These are phyloP conservation scores for Elsinoe arachidis DNA, from an alignment of 2,329 filamentous ascomycete species.

Conservation along the genomic window DNA sequence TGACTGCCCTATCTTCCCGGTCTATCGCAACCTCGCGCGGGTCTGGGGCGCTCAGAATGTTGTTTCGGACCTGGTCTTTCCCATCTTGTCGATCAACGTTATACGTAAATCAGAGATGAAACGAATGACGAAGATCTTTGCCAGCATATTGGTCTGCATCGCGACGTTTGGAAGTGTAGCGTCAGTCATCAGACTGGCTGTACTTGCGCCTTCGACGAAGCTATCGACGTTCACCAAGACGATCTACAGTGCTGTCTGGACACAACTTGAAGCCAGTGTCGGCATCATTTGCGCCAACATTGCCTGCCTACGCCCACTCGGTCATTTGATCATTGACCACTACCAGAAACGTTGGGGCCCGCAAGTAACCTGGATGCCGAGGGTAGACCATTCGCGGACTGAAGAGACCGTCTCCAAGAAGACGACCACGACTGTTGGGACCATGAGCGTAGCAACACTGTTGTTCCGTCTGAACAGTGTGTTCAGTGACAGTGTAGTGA, in stretches of 20 bases:
- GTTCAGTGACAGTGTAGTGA: neutral
- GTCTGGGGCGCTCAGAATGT: slow-evolving; percentile 24
- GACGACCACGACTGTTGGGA: neutral
- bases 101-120: slow-evolving; percentile 21
- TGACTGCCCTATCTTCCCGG: slow-evolving; percentile 14
- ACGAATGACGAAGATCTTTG: neutral
- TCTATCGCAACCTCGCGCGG: slow-evolving; percentile 12
- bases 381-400: neutral
- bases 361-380: neutral
- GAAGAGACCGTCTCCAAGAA: neutral
- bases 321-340: neutral
- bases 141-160: neutral
- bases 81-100: slow-evolving; percentile 29
- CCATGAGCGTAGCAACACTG: neutral
- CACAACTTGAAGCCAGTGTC: slow-evolving; percentile 27
- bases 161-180: neutral
- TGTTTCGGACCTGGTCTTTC: slow-evolving; percentile 30
- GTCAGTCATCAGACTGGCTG: neutral
- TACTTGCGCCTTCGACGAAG: slow-evolving; percentile 10
- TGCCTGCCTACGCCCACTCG: slow-evolving; percentile 27
- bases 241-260: slow-evolving; percentile 23
- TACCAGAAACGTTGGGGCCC: neutral
- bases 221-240: slow-evolving; percentile 22
- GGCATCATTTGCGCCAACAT: slow-evolving; percentile 28
- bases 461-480: slow-evolving; percentile 1